Base-by-base conservation (phyloP, 164 flowering plant species). In the Amborella trichopoda region DNA sequence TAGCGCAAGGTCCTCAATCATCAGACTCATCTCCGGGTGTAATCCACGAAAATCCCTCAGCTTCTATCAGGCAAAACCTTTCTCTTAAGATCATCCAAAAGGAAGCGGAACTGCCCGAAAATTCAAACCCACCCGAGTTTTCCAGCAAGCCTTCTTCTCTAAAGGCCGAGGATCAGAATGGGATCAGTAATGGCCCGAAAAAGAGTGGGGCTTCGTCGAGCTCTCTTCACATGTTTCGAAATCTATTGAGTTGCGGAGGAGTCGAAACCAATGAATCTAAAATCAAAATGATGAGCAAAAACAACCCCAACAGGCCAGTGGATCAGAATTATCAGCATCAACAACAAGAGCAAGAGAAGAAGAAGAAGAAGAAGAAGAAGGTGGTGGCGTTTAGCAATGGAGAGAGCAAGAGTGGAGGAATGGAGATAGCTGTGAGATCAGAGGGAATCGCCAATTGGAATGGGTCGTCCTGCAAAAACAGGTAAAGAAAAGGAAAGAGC, bases 181-280 rank as follows among this genome's bases (percentile, higher is more conserved):
- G n/a, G n/a, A 12, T 2, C 11, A 22, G 23, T 2, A 6, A 5
- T 5, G 10, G 13, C 27, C 17, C 12, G 20, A 27, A n/a, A n/a
- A n/a, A n/a, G 19, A 55, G 46, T 26, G 69, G 68, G 38, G 57
- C n/a, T n/a, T n/a, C n/a, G n/a, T n/a, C n/a, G n/a, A n/a, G n/a
- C n/a, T n/a, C 65, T 14, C 55, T 80, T 13, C 37, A 41, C 17
- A 30, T 71, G 49, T 43, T 78, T 10, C 61, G 70, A 14, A 72
- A 71, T 32, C 33, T 81, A 52, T 63, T 78, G 1, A 54, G 40
- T 12, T 78, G 91, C 39, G 73, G 81, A 4, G 60, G 62, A 3
- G 57, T 55, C 12, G 75, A 76, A 6, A 73, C 83, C 0, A 66
- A 68, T 8, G 86, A 81, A 9, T 55, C 76, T n/a, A n/a, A n/a